phyloP scores from a whole-genome alignment of 148 eudicot species.

The Cornus florida region DNA sequence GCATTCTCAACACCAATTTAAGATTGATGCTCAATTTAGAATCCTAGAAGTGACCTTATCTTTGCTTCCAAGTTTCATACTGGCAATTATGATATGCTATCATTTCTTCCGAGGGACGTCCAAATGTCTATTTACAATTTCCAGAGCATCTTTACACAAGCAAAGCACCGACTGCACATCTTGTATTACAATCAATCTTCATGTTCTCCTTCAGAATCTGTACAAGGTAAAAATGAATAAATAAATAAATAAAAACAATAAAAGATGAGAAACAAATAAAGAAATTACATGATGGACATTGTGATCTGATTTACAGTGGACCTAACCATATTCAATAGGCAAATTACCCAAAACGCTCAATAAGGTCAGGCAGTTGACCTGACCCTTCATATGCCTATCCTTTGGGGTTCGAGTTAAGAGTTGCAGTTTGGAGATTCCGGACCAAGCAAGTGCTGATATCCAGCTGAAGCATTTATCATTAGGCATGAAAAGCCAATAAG shows the following conservation, averaged over 20 bases:
- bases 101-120: background rate
- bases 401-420: no score
- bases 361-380: no score
- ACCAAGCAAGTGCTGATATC: no score
- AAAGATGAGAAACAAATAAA: background rate
- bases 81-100: background rate
- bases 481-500: no score
- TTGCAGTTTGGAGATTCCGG: no score
- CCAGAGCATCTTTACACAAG: background rate
- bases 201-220: constrained; percentile 19
- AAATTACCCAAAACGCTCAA: no score
- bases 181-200: constrained; percentile 18
- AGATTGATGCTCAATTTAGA: background rate
- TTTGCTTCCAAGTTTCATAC: background rate
- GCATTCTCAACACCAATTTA: background rate
- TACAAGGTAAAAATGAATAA: background rate
- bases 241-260: background rate
- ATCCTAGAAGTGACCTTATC: background rate
- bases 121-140: background rate
- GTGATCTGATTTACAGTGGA: background rate
- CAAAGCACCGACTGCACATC: background rate
- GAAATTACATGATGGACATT: background rate
- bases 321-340: background rate
- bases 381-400: no score
- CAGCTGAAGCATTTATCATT: no score